Conservation (phyloP, 2,329 filamentous ascomycete genomes). For the Emergomyces orientalis region DNA sequence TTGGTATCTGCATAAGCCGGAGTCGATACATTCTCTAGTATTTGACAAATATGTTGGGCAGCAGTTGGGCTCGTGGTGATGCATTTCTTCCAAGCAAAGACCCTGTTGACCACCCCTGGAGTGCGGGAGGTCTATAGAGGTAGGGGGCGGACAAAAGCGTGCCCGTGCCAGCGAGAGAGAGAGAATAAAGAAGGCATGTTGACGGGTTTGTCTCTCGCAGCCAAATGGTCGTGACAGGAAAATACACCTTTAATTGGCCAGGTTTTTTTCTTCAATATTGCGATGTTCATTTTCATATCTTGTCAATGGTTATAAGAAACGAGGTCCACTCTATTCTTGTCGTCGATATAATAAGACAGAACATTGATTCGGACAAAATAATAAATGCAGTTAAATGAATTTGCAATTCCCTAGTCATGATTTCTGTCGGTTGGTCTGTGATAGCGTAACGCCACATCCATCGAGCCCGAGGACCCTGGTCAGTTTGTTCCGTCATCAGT, state of each 20-base stretch:
- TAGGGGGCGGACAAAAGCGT: background rate
- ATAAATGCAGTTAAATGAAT: too few species aligned
- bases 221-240: background rate
- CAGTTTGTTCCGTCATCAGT: background rate
- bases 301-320: background rate
- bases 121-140: background rate
- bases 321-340: background rate
- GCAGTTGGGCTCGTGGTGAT: conserved; percentile 2
- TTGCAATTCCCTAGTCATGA: background rate
- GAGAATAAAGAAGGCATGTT: background rate
- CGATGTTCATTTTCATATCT: background rate
- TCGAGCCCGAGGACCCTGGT: conserved; percentile 1
- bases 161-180: background rate
- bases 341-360: background rate
- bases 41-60: background rate
- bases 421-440: background rate
- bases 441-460: conserved; percentile 3
- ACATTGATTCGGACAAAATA: too few species aligned
- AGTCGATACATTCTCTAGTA: background rate
- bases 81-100: background rate
- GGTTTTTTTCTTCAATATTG: background rate
- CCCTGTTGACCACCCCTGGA: background rate
- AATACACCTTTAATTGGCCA: background rate
- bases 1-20: background rate
- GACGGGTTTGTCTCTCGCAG: background rate